Percentiles rank a stretch among this genome's conserved stretches.
These are phyloP conservation scores for Coniella lustricola DNA, from an alignment of 2,329 filamentous ascomycete species.

Conservation along the genomic window DNA sequence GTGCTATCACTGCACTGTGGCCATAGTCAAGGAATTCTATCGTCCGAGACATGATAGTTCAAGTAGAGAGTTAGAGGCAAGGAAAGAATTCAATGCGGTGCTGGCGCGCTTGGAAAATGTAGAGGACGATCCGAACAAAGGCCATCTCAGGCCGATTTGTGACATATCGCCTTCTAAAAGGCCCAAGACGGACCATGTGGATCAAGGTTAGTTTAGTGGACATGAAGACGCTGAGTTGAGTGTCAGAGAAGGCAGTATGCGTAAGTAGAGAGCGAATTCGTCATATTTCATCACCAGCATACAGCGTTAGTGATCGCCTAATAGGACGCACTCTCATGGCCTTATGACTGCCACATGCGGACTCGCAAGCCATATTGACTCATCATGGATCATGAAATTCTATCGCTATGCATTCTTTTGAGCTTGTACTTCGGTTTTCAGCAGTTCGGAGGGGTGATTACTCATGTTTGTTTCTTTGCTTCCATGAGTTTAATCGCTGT, in stretches of 20 bases:
- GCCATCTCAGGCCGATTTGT: slow-evolving; percentile 30
- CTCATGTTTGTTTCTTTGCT: no score
- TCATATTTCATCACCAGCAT: background rate
- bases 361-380: no score
- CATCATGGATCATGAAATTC: no score
- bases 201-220: background rate
- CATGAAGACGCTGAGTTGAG: background rate
- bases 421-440: no score
- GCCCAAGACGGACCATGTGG: slow-evolving; percentile 25
- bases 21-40: slow-evolving; percentile 50
- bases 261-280: background rate
- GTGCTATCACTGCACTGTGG: slow-evolving; percentile 47
- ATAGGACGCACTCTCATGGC: background rate
- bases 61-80: slow-evolving; percentile 43
- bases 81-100: slow-evolving; percentile 42
- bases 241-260: background rate
- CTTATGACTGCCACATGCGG: no score
- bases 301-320: background rate
- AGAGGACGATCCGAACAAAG: slow-evolving; percentile 26
- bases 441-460: no score
- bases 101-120: slow-evolving; percentile 39
- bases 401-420: no score
- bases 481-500: background rate
- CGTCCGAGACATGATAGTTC: slow-evolving; percentile 41
- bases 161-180: slow-evolving; percentile 40